Base-by-base conservation (phyloP, 305 asterid species). In the Fraxinus nigra region DNA sequence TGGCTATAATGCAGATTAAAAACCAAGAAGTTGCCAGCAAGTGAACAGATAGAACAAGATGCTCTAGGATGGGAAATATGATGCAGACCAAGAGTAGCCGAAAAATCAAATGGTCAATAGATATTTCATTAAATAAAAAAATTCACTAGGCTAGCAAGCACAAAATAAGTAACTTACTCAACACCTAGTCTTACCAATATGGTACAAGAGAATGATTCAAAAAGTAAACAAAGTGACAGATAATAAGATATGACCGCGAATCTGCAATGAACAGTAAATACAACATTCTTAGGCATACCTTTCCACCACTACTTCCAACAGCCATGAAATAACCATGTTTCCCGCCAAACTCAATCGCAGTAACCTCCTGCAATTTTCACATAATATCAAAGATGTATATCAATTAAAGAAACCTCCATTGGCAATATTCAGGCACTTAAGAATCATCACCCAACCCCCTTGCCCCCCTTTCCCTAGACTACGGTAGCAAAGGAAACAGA, bases 231-330 rank as follows among this genome's bases (percentile, higher is more conserved):
- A 76, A 76, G 26, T 35, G 33, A 63, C 76, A 75, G 76, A 51
- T 51, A 5, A 51, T 16, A 51, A 56, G 51, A 80, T 24, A 76
- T 46, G 56, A 26, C 73, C 40, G 37, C 38, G 83, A 63, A 28
- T 37, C 77, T 72, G 76, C 28, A 37, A 56, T 13, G 28, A 72
- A 80, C 24, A 74, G 74, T 35, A 34, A 46, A 56, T 3, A 40
- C 59, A 20, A 18, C 46, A 72, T 46, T 24, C 81, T 78, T 40
- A 18, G 76, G 67, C 86, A 59, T 91, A 94, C 98, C 98, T 93
- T 95, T 74, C 99, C 99, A 78, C 87, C 86, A 85, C 98, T 91
- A 90, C 93, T 94, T 86, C 99, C 99, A 85, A 93, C 98, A 77
- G 95, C 97, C 97, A 94, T 91, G 30, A 75, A 92, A 85, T 87